phyloP scores from a whole-genome alignment of 1,284 basidiomycete species.

The Trametes pubescens region DNA sequence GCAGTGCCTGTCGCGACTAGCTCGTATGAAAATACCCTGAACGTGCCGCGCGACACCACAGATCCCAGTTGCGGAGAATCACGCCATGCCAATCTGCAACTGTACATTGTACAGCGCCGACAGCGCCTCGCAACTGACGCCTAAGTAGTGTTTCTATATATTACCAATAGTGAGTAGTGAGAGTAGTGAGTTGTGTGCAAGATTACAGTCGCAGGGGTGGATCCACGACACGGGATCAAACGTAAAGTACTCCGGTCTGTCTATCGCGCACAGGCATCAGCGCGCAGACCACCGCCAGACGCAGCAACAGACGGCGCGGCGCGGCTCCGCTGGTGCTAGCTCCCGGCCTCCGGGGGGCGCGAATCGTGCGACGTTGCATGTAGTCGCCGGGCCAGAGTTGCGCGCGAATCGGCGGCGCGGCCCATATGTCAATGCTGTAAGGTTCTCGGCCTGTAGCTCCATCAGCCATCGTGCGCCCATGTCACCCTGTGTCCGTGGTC shows the following conservation, averaged over 20 bases:
- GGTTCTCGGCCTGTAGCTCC: background rate
- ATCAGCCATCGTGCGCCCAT: slow-evolving; percentile 32
- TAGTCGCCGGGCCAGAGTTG: background rate
- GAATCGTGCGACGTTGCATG: slow-evolving; percentile 8
- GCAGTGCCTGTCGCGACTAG: slow-evolving; percentile 5
- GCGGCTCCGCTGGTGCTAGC: background rate
- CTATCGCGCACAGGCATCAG: background rate
- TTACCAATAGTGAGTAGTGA: background rate
- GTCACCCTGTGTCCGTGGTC: slow-evolving; percentile 42
- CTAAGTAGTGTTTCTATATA: background rate
- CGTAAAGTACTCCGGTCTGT: slow-evolving; percentile 14
- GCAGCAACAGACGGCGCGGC: background rate
- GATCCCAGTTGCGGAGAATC: slow-evolving; percentile 1
- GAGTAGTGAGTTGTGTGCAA: slow-evolving; percentile 14
- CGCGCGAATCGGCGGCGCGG: background rate
- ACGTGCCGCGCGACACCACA: background rate
- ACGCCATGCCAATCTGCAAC: background rate
- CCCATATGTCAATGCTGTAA: background rate
- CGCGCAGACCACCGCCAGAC: background rate
- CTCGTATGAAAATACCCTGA: background rate
- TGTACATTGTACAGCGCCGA: background rate
- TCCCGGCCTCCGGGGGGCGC: background rate
- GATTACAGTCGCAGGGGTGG: slow-evolving; percentile 9
- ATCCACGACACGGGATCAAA: slow-evolving; percentile 1
- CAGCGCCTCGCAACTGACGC: background rate